phyloP scores from a whole-genome alignment of 305 asterid genomes.

The Withania somnifera region DNA sequence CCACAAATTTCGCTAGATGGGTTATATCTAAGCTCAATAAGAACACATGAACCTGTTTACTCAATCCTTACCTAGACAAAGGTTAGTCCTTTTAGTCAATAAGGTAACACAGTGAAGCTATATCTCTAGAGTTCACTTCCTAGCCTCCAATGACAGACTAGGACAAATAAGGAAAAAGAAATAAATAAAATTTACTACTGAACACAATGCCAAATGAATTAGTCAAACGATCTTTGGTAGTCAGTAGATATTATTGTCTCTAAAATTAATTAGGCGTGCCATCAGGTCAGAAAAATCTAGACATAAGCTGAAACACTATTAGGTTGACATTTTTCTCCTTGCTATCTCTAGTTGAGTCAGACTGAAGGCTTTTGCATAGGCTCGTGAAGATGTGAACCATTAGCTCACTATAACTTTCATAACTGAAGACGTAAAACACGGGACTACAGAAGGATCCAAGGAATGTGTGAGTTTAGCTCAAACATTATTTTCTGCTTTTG shows the following conservation, averaged over 20 bases:
- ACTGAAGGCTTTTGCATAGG: neutral
- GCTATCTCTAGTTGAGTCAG: neutral
- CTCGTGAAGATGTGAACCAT: neutral
- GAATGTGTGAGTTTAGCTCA: neutral
- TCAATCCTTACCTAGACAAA: neutral
- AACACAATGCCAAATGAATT: slow-evolving; percentile 2
- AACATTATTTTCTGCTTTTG: neutral
- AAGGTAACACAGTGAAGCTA: neutral
- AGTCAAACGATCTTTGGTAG: no score
- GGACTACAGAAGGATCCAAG: neutral
- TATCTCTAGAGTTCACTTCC: neutral
- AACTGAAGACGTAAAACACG: neutral
- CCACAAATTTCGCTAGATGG: neutral
- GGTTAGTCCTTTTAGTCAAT: neutral
- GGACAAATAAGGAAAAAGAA: neutral
- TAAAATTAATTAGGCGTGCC: neutral
- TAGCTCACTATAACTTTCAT: neutral
- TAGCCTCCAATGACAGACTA: neutral
- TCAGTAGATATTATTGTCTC: neutral
- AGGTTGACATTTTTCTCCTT: neutral
- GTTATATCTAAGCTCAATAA: neutral
- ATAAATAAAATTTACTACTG: neutral
- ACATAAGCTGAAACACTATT: neutral
- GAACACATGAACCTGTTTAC: neutral
- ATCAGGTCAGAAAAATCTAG: neutral